Base-by-base conservation (phyloP, 1,139 yeast genomes). In the Lodderomyces jiufengensis region DNA sequence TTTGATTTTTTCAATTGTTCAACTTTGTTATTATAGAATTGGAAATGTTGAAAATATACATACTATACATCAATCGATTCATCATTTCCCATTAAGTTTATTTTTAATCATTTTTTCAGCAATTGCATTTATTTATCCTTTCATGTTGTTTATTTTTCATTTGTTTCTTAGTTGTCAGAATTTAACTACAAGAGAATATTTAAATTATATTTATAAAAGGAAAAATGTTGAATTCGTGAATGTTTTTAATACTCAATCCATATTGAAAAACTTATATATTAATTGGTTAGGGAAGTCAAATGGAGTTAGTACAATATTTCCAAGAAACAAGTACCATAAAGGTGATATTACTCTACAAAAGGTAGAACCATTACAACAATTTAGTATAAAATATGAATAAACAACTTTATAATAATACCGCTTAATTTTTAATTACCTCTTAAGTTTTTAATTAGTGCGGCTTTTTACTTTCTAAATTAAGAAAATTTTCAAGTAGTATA, bases 111-210 rank as follows among this genome's bases (percentile, higher is more conserved):
- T 82, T 3, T 73, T 70, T 41, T 65, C 73, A 0, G 51, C 65
- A 2, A 23, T 79, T 2, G 61, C 66, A 1, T 28, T 73, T 7
- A 41, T 69, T 5, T 84, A 83, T 49, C 90, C 94, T 2, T 36
- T 66, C 1, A 46, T 78, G 26, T 55, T 85, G 12, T 50, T 81
- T 11, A 34, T 57, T 0, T 73, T 73, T 45, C 95, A 85, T 50
- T 27, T 76, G 1, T 70, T 63, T 36, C 56, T 84, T 33, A 72
- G 79, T 0, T 51, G 73, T 0, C 67, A 74, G n/a, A 81, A 80
- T 40, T 67, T 82, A 45, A 80, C 90, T 12, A 84, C 95, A 4
- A 63, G 88, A 45, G 92, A 83, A 45, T 82, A 72, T 46, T 58
- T 83, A 34, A 70, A 66, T 54, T 45, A 67, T 53, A 54, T 60